A percentile compares a stretch with the other conserved stretches of the same genome.
Conservation (phyloP, 2,329 filamentous ascomycete genomes). For the Talaromyces marneffei region DNA sequence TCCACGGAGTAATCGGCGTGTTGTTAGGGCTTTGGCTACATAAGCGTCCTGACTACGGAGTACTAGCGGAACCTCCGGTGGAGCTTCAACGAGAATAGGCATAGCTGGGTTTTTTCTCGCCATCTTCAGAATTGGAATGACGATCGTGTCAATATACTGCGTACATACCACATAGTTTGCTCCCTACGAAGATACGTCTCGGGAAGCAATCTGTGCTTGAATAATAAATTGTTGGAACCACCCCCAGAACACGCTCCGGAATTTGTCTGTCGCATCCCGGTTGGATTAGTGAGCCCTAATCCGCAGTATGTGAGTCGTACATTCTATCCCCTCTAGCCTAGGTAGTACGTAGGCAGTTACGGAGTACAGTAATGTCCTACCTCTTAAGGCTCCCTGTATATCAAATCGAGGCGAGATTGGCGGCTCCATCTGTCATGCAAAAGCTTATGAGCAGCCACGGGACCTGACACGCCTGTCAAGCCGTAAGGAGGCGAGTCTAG, state of each 20-base stretch:
- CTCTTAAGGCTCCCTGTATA: too few species aligned
- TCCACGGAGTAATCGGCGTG: not conserved
- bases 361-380: not conserved
- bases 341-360: not conserved
- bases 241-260: not conserved
- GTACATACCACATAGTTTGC: not conserved
- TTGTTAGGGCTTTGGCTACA: not conserved
- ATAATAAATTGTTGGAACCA: not conserved
- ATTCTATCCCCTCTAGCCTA: not conserved
- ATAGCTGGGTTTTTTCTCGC: not conserved
- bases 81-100: not conserved
- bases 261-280: not conserved
- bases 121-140: not conserved
- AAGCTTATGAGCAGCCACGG: conserved; percentile 1
- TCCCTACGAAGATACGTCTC: not conserved
- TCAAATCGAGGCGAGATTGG: not conserved
- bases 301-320: not conserved
- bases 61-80: not conserved
- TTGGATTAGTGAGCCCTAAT: conserved; percentile 1
- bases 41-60: not conserved
- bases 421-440: not conserved
- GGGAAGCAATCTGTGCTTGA: too few species aligned
- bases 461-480: not conserved
- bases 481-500: not conserved
- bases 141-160: not conserved